Evolutionary conservation across 192 early-diverging fungal genomes (phyloP).

Genomic region (Obelidium mucronatum): DNA sequence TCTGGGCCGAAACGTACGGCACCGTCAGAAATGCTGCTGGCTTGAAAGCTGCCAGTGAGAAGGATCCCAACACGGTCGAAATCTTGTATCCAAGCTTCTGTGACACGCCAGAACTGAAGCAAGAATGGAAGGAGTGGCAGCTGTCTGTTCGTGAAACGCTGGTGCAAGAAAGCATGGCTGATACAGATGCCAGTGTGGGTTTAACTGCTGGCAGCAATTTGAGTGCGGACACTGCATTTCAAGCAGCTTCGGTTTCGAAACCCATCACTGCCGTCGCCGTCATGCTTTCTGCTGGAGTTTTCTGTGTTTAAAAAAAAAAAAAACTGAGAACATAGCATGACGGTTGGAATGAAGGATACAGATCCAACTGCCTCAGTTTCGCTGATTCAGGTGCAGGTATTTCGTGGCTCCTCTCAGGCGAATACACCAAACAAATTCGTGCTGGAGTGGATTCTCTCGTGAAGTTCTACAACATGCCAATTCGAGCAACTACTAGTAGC

Average conservation of each 20-base stretch:
- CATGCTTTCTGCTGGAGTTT: neutral
- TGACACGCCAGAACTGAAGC: neutral
- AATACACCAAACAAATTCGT: neutral
- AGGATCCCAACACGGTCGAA: neutral
- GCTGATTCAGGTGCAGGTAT: neutral
- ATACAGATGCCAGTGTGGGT: constrained; percentile 3
- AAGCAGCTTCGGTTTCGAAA: constrained; percentile 46
- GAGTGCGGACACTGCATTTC: constrained; percentile 36
- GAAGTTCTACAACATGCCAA: neutral
- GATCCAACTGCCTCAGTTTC: neutral
- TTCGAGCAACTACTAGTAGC: neutral
- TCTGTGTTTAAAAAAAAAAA: too few relatives aligned
- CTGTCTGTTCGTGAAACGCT: neutral
- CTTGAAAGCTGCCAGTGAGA: neutral
- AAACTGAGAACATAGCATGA: too few relatives aligned
- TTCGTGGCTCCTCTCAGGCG: constrained; percentile 14
- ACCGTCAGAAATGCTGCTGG: neutral
- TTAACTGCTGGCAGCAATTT: neutral
- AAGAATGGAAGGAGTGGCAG: constrained; percentile 13
- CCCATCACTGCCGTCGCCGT: constrained; percentile 42
- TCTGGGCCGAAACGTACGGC: constrained; percentile 4
- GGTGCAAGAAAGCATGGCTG: neutral
- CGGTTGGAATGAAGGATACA: constrained; percentile 8
- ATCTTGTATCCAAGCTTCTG: neutral
- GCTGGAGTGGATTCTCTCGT: neutral